These are phyloP conservation scores for Helotiales sp. DNA, from an alignment of 2,329 filamentous ascomycete species.

Conservation along the genomic window DNA sequence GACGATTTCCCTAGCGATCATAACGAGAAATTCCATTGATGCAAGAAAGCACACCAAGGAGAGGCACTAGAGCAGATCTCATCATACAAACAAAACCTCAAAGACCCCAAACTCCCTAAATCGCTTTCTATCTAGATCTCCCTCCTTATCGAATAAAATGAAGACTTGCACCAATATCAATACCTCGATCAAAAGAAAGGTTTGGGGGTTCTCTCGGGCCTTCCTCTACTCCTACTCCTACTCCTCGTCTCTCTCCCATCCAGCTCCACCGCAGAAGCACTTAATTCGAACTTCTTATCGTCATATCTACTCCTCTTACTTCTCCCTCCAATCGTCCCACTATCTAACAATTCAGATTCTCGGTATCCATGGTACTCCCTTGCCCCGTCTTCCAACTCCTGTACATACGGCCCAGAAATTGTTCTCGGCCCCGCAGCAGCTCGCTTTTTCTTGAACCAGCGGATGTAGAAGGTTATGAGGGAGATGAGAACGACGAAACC, in stretches of 20 bases:
- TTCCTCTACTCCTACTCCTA: not conserved
- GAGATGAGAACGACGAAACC: not conserved
- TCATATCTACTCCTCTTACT: not conserved
- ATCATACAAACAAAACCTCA: too few species aligned
- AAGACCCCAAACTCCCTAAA: too few species aligned
- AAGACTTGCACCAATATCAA: too few species aligned
- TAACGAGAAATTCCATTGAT: too few species aligned
- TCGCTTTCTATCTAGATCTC: too few species aligned
- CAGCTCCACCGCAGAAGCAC: not conserved
- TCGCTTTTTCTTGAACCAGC: not conserved
- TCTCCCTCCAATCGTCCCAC: not conserved
- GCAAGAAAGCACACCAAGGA: too few species aligned
- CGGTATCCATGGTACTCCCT: not conserved
- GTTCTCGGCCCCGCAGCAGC: not conserved
- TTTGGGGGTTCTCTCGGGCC: not conserved
- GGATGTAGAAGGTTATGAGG: not conserved
- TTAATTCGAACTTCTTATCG: not conserved
- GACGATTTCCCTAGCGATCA: too few species aligned
- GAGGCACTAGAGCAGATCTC: too few species aligned
- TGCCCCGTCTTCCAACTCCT: not conserved
- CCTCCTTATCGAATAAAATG: too few species aligned
- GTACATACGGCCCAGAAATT: not conserved
- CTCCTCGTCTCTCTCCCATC: not conserved
- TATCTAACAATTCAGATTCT: not conserved
- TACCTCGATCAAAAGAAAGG: not conserved